Base-by-base conservation (phyloP, 2,329 filamentous ascomycete genomes). In the Ophiostoma piceae region DNA sequence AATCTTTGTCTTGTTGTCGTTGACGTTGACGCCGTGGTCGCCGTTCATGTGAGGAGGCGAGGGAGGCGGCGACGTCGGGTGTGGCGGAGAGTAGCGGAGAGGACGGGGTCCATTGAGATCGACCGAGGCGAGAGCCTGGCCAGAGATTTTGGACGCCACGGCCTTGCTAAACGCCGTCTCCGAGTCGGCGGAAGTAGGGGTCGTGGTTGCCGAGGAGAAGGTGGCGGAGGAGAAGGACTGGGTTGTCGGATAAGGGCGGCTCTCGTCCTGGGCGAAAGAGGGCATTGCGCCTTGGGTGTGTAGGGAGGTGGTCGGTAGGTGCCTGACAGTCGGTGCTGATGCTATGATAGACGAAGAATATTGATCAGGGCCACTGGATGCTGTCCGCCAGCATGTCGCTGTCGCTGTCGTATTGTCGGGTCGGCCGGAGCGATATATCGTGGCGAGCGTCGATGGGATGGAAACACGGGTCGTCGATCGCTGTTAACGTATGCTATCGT, bases 201-300 rank as follows among this genome's bases (percentile, higher is more conserved):
- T 37, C 14, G 69, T 39, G 9, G 54, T 62, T 26, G 57, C 57
- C 26, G 57, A 32, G 9, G 51, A 57, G 11, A 57, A 57, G n/a
- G 51, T 57, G 51, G 51, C 51, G 22, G 51, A 57, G 51, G 54
- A 16, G 57, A 62, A 32, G 26, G 57, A 62, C 57, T 62, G 57
- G 11, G 57, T 41, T 19, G 66, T 47, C 37, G 65, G 69, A 68
- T 70, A 67, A 54, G 71, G 68, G 35, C 67, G 43, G 67, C 70
- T 70, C 66, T 73, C 70, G 66, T 71, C 71, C 51, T 37, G 54
- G 35, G 39, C 51, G 37, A 72, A 73, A 37, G 70, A 70, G 70
- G 71, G 71, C 73, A 73, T 73, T 41, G 68, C 71, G 26, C 22
- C 57, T 29, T 62, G 11, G n/a, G 26, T 35, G 26, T 32, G 57